A percentile compares a stretch with the other conserved stretches of the same genome.
These are phyloP conservation scores for Hevea brasiliensis DNA, from an alignment of 345 rosid species.

Conservation along the genomic window DNA sequence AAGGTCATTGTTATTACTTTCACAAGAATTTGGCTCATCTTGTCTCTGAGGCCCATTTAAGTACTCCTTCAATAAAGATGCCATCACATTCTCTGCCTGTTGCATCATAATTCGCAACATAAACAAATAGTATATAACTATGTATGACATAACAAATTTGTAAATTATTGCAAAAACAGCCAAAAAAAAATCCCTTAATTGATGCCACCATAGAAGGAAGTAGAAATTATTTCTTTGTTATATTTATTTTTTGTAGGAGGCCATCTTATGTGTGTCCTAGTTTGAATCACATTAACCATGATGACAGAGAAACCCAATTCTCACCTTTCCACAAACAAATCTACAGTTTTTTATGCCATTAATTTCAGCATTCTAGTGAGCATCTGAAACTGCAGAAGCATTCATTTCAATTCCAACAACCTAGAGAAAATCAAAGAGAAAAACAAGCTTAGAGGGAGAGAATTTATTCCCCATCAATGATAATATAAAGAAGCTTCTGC, in stretches of 20 bases:
- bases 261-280: neutral
- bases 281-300: conserved; percentile 3
- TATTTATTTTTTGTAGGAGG: neutral
- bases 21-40: conserved; percentile 35
- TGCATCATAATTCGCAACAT: neutral
- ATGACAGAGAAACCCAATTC: conserved; percentile 4
- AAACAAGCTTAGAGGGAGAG: conserved; percentile 12
- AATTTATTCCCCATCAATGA: neutral
- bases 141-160: neutral
- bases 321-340: conserved; percentile 86
- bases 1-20: conserved; percentile 29
- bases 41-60: conserved; percentile 43
- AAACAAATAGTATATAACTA: conserved; percentile 11
- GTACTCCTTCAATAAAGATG: conserved; percentile 74
- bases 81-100: conserved; percentile 94
- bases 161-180: neutral
- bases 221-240: neutral
- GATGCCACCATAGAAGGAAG: neutral
- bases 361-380: conserved; percentile 77
- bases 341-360: conserved; percentile 86
- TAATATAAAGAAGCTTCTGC: neutral
- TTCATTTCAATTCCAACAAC: conserved; percentile 97
- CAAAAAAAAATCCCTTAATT: neutral
- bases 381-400: conserved; percentile 94
- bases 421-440: conserved; percentile 37